Percentiles rank a stretch among this genome's conserved stretches.
These are phyloP conservation scores for Puccinia horiana DNA, from an alignment of 1,284 basidiomycete genomes.

Conservation along the genomic window DNA sequence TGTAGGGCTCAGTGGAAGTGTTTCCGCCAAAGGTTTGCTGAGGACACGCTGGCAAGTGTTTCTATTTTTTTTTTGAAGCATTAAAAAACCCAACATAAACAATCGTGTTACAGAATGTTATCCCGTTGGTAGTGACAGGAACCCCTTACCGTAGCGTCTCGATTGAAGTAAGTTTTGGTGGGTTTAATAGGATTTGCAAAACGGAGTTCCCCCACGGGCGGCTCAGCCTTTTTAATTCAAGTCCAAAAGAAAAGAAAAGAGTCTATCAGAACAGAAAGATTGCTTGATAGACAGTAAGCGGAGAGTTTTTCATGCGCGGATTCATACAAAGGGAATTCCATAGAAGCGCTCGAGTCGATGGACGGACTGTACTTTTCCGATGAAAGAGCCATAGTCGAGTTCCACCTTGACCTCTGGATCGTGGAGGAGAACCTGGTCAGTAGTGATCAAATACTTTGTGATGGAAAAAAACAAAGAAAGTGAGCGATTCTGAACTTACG, in stretches of 20 bases:
- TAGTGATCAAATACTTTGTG: background rate
- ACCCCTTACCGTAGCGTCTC: slow-evolving; percentile 26
- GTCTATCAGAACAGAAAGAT: background rate
- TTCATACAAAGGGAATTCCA: slow-evolving; percentile 41
- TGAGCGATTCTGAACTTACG: background rate
- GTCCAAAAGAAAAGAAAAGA: background rate
- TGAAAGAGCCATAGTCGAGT: slow-evolving; percentile 44
- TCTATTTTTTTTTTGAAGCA: slow-evolving; percentile 30
- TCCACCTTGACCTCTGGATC: slow-evolving; percentile 15
- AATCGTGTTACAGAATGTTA: background rate
- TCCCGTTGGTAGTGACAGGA: background rate
- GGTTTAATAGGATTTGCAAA: slow-evolving; percentile 45
- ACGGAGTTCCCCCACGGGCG: slow-evolving; percentile 23
- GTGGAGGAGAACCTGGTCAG: background rate
- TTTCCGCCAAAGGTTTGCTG: slow-evolving; percentile 43
- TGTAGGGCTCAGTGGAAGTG: slow-evolving; percentile 6
- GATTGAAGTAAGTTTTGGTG: slow-evolving; percentile 19
- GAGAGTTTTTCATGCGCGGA: background rate
- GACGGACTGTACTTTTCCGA: slow-evolving; percentile 6
- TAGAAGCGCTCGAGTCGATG: slow-evolving; percentile 39
- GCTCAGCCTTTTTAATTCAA: background rate
- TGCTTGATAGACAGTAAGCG: background rate
- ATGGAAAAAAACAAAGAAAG: background rate
- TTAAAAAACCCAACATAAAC: background rate
- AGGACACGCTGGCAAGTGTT: slow-evolving; percentile 29